Conservation (phyloP, 1,284 basidiomycete species). For the Irpex sp. region DNA sequence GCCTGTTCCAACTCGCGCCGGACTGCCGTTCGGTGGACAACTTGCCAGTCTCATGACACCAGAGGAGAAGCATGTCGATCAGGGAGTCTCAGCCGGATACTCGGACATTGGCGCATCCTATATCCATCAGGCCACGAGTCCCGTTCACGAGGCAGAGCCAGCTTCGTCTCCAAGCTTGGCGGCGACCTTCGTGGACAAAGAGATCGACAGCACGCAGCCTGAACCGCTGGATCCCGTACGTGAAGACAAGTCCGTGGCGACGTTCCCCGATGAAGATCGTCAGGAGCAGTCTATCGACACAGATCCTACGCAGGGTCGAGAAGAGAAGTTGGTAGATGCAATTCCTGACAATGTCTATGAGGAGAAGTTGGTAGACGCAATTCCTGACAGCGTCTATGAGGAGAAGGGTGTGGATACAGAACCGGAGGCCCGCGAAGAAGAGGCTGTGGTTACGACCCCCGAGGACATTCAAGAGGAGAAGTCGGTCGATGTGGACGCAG, state of each 20-base stretch:
- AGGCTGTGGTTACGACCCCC: no score
- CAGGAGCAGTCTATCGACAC: background rate
- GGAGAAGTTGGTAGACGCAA: background rate
- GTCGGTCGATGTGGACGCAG: background rate
- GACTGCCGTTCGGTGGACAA: conserved; percentile 4
- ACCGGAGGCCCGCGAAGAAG: no score
- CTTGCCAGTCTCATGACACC: conserved; percentile 4
- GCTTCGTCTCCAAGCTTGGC: background rate
- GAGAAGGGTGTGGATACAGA: background rate
- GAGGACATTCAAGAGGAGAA: background rate
- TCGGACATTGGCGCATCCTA: background rate
- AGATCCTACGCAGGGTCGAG: background rate
- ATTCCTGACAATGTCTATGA: background rate
- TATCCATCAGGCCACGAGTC: conserved; percentile 6
- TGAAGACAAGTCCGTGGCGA: background rate
- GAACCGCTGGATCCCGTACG: background rate
- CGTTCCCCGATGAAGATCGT: background rate
- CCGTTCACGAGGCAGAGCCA: background rate
- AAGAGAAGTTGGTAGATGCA: background rate
- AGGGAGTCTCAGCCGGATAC: background rate
- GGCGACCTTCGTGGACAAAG: background rate
- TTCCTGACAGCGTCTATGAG: background rate
- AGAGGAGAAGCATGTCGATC: background rate
- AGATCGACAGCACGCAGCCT: background rate
- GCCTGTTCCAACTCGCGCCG: conserved; percentile 9